Evolutionary conservation across 306 rosid species (phyloP).

Genomic region (Lagenaria siceraria): DNA sequence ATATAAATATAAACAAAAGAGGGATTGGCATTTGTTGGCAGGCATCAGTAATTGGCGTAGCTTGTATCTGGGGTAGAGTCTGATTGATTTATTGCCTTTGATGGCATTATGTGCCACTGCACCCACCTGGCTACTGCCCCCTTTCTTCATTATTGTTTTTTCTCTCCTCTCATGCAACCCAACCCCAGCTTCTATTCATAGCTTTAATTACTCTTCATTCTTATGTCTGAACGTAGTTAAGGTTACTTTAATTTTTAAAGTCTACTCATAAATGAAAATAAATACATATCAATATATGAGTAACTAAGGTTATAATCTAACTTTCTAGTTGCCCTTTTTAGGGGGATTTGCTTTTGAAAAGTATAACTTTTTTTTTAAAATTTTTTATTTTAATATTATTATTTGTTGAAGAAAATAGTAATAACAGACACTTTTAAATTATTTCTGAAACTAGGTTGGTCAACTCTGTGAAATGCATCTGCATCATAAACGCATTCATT

Average conservation of each 20-base stretch:
- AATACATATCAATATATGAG: not conserved
- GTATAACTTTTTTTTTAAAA: not conserved
- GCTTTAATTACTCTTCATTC: not conserved
- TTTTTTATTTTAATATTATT: too few species aligned
- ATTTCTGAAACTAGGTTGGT: not conserved
- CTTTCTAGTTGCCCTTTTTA: not conserved
- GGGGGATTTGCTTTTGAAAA: not conserved
- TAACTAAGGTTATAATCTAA: not conserved
- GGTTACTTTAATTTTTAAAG: not conserved
- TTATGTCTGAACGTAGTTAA: not conserved
- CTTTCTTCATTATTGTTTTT: not conserved
- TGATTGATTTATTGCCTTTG: not conserved
- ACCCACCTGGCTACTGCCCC: not conserved
- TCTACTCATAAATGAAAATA: not conserved
- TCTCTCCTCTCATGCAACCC: not conserved
- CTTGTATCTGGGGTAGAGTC: constrained; percentile 9
- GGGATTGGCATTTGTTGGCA: not conserved
- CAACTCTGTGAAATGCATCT: not conserved
- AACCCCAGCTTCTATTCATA: not conserved
- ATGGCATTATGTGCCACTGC: not conserved
- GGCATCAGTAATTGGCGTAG: not conserved
- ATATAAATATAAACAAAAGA: not conserved
- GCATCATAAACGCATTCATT: not conserved
- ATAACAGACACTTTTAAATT: not conserved
- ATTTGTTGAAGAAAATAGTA: not conserved